Base-by-base conservation (phyloP, 805 yeast genomes). In the Yarrowia alimentaria region DNA sequence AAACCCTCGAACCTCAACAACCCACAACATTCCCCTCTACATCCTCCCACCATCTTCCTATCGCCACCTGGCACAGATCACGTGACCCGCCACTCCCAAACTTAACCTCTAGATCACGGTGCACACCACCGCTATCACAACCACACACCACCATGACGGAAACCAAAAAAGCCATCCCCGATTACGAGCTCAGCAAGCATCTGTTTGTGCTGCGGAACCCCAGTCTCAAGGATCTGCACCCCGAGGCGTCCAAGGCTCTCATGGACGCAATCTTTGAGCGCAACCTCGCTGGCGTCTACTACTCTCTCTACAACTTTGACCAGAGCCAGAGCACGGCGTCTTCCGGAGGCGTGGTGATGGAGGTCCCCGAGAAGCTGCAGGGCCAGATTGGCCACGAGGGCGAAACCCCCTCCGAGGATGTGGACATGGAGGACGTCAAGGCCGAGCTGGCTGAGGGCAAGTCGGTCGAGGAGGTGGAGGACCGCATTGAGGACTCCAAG, bases 231-330 rank as follows among this genome's bases (percentile, higher is more conserved):
- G 60, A 56, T 55, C 67, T 66, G 60, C 77, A 75, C 59, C 75
- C 74, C 12, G 64, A 65, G 12, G 66, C 78, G 18, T 61, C 71
- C 51, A 59, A 65, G 42, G 75, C 75, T 38, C 70, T 91, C 33
- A 57, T 77, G 30, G 71, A 68, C 28, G 70, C 76, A 35, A 80
- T 93, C 60, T 71, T 73, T 55, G 68, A 71, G 21, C 78, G 82
- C 45, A 74, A 79, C 58, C 75, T 89, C 75, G 95, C 85, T 1
- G 94, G 96, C 7, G 85, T 87, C 66, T 93, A 88, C 68, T 71
- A 80, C 60, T 78, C 83, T 63, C 72, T 93, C 43, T 73, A 73
- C 57, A 66, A 75, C 28, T 40, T 40, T 40, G 47, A 40, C 25
- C 47, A 40, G 47, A 40, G 80, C 76, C 33, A 68, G 70, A 26